Percentiles rank a stretch among this genome's conserved stretches.
These are phyloP conservation scores for Diophrys sp. DNA, from an alignment of 73 alveolate species.

Conservation along the genomic window DNA sequence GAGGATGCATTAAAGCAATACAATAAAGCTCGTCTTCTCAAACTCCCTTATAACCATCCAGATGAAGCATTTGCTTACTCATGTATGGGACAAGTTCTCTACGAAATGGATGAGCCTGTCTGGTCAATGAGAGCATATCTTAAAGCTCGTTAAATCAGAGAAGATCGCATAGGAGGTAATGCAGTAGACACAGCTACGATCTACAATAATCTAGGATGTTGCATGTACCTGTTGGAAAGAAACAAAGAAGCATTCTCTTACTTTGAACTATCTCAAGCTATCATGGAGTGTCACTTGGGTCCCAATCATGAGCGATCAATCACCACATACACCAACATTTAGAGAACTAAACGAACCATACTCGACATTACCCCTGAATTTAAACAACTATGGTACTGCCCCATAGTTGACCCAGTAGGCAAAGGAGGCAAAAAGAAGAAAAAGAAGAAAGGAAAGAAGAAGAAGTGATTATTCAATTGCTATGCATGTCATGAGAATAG, in stretches of 20 bases:
- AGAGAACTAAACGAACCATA: constrained; percentile 62
- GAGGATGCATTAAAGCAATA: constrained; percentile 87
- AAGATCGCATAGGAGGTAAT: constrained; percentile 95
- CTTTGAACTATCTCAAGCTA: constrained; percentile 85
- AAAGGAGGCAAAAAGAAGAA: constrained; percentile 74
- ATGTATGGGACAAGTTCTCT: constrained; percentile 90
- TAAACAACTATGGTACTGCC: constrained; percentile 76
- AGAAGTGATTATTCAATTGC: no score
- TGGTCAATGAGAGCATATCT: constrained; percentile 90
- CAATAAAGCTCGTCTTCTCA: constrained; percentile 75
- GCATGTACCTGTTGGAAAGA: constrained; percentile 86
- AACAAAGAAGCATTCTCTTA: constrained; percentile 82
- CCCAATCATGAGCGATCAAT: constrained; percentile 85
- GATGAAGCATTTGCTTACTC: constrained; percentile 95
- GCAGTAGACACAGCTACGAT: constrained; percentile 97
- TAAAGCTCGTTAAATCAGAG: constrained; percentile 92
- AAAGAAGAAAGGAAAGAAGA: constrained; percentile 78
- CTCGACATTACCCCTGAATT: constrained; percentile 58
- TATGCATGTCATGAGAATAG: neutral
- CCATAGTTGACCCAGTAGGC: constrained; percentile 76
- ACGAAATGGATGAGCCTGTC: constrained; percentile 91
- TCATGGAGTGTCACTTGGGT: constrained; percentile 77
- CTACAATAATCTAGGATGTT: constrained; percentile 94
- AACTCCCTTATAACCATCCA: constrained; percentile 90
- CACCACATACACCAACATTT: constrained; percentile 68